Evolutionary conservation across 2,329 filamentous ascomycete species (phyloP).

Genomic region (Fusarium annulatum): DNA sequence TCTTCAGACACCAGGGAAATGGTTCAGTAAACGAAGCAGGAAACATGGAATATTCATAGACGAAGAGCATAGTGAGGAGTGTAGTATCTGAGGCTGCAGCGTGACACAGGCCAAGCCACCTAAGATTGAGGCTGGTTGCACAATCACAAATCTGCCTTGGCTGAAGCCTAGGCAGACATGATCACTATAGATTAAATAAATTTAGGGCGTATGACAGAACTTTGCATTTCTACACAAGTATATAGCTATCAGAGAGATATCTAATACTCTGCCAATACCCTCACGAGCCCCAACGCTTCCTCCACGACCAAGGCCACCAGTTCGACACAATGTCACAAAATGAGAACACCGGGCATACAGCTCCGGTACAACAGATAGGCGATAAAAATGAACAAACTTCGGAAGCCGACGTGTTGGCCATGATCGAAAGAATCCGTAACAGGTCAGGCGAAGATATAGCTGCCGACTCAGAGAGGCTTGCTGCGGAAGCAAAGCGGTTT

Average conservation of each 20-base stretch:
- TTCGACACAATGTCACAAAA: not conserved
- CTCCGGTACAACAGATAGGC: too few relatives aligned
- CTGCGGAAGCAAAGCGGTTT: not conserved
- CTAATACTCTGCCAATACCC: too few relatives aligned
- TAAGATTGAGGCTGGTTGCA: not conserved
- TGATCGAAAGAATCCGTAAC: not conserved
- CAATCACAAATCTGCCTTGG: constrained; percentile 20
- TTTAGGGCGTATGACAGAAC: fast-evolving
- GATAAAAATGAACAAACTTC: not conserved
- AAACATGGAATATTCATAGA: fast-evolving
- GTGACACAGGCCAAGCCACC: not conserved
- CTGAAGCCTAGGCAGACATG: constrained; percentile 9
- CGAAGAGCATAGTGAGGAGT: too few relatives aligned
- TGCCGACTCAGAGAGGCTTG: not conserved
- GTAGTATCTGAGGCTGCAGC: not conserved
- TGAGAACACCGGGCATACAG: not conserved
- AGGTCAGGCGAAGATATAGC: not conserved
- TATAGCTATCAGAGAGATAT: not conserved
- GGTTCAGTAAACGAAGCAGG: fast-evolving
- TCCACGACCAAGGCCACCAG: too few relatives aligned
- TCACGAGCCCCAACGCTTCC: not conserved
- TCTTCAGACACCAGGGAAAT: fast-evolving
- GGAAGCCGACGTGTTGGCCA: not conserved
- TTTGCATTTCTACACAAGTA: not conserved
- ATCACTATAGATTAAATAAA: too few relatives aligned